A percentile compares a stretch with the other conserved stretches of the same genome.
These are phyloP conservation scores for Trametes pubescens DNA, from an alignment of 1,284 basidiomycete species.

Conservation along the genomic window DNA sequence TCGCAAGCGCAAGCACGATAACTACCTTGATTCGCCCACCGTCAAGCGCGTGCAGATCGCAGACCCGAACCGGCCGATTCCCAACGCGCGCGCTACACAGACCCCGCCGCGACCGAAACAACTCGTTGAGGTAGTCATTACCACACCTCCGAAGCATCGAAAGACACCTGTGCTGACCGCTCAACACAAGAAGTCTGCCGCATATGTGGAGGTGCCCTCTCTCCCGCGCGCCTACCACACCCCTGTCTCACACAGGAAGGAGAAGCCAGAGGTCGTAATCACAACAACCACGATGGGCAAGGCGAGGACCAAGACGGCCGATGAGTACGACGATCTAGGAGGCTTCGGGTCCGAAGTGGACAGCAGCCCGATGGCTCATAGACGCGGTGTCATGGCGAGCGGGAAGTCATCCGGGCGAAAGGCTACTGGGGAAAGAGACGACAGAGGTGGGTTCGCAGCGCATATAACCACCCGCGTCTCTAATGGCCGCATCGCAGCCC, in stretches of 20 bases:
- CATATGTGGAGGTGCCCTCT: constrained; percentile 68
- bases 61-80: constrained; percentile 17
- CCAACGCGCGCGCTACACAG: constrained; percentile 9
- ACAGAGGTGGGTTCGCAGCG: constrained; percentile 61
- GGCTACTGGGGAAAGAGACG: constrained; percentile 76
- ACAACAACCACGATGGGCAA: constrained; percentile 34
- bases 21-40: constrained; percentile 48
- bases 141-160: constrained; percentile 26
- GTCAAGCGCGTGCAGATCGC: constrained; percentile 42
- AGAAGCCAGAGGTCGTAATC: constrained; percentile 30
- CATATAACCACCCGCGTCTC: background rate
- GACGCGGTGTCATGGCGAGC: constrained; percentile 40
- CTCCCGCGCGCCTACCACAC: constrained; percentile 56
- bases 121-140: constrained; percentile 26
- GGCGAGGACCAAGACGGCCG: constrained; percentile 41
- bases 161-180: constrained; percentile 27
- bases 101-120: constrained; percentile 14
- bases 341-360: constrained; percentile 68
- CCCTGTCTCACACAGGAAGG: constrained; percentile 44
- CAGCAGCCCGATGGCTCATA: constrained; percentile 42
- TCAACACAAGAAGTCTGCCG: constrained; percentile 46
- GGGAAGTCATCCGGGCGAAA: constrained; percentile 59
- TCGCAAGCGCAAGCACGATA: constrained; percentile 55
- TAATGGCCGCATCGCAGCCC: constrained; percentile 51
- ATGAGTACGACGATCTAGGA: constrained; percentile 61